Base-by-base conservation (phyloP, 805 yeast species). In the Candida suzukii region DNA sequence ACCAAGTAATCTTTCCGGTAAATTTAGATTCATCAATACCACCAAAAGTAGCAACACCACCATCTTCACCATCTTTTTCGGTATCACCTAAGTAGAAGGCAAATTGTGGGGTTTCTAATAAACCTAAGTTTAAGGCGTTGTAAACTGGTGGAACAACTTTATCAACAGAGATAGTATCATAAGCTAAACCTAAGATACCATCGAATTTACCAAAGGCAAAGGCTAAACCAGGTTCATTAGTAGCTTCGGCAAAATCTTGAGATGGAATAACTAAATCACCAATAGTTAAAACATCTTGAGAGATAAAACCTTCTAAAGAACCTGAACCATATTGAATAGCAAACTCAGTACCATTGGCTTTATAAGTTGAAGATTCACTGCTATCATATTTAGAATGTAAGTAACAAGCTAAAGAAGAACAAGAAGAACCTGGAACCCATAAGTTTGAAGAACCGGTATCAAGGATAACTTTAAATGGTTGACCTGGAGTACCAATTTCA, bases 131-230 rank as follows among this genome's bases (percentile, higher is more conserved):
- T 46, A 90, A 73, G 44, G 99, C 98, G 53, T 85, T 86, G 74
- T 88, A 88, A 47, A 93, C 66, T 35, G 99, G 99, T 42, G 99
- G 98, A 25, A 87, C 95, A 55, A 90, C 78, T 58, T 78, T 76
- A 71, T 90, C 73, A 41, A 87, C 96, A 14, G 97, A 77, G 52
- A 93, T 88, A 41, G 96, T 73, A 67, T 87, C 87, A 67, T 91
- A 93, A 49, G 87, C 99, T 52, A 93, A 77, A 51, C 99, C 99
- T 48, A 93, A 71, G 52, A 93, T 90, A 68, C 99, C 99, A 63
- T 93, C 99, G 62, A 93, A 93, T 68, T 93, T 91, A 65, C 96
- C 99, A 66, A 93, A 93, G 40, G 99, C 98, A 69, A 93, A 93
- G 0, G 97, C 93, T 52, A 93, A 76, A 43, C 99, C 99, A 34